Percentiles rank a stretch among this genome's conserved stretches.
These are phyloP conservation scores for Heterotrichella gracilis DNA, from an alignment of 352 stramenopile species.

Conservation along the genomic window DNA sequence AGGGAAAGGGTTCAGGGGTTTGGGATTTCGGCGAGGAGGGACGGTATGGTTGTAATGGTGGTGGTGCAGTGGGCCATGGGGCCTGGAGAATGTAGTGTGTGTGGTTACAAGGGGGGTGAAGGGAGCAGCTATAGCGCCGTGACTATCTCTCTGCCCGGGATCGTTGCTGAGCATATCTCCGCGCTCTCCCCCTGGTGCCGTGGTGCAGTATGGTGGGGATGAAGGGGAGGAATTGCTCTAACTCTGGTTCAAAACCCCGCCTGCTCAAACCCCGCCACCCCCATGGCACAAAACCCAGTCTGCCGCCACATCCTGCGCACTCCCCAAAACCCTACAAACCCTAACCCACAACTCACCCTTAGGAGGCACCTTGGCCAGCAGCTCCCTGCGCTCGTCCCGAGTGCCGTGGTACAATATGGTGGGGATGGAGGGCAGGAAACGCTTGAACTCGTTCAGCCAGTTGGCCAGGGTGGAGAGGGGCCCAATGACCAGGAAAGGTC, in stretches of 20 bases:
- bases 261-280: too few relatives aligned
- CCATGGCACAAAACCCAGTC: too few relatives aligned
- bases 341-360: conserved; percentile 24
- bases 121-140: too few relatives aligned
- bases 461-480: conserved; percentile 88
- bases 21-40: too few relatives aligned
- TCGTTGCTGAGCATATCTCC: too few relatives aligned
- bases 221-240: conserved; percentile 68
- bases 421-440: conserved; percentile 62
- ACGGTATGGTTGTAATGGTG: too few relatives aligned
- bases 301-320: not conserved
- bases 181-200: conserved; percentile 55
- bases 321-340: not conserved
- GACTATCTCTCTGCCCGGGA: too few relatives aligned
- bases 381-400: conserved; percentile 49
- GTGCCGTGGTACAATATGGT: conserved; percentile 78
- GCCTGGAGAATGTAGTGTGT: too few relatives aligned
- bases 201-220: conserved; percentile 77
- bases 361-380: conserved; percentile 29
- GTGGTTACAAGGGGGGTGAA: too few relatives aligned
- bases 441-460: conserved; percentile 81
- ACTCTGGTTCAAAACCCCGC: too few relatives aligned
- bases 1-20: too few relatives aligned
- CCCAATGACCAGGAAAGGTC: conserved; percentile 84
- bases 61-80: too few relatives aligned